phyloP scores from a whole-genome alignment of 208 protist species.

The Histomonas meleagridis region DNA sequence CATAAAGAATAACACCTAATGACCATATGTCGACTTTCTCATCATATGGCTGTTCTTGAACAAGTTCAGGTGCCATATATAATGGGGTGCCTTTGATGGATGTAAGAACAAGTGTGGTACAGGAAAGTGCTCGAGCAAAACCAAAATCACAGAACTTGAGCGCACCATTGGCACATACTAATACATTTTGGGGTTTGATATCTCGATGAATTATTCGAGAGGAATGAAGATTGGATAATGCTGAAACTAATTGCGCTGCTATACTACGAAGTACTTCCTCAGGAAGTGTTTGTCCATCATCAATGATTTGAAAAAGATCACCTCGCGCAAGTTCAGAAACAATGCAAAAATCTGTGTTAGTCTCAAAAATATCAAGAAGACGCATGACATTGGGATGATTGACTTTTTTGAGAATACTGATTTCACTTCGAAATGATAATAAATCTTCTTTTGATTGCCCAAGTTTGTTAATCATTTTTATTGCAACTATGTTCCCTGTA shows the following conservation, averaged over 20 bases:
- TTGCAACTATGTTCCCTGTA: constrained; percentile 65
- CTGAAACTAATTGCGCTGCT: constrained; percentile 77
- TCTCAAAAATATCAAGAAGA: constrained; percentile 85
- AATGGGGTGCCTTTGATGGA: constrained; percentile 72
- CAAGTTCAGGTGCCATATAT: constrained; percentile 85
- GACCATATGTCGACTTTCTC: constrained; percentile 77
- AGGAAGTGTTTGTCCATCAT: constrained; percentile 54
- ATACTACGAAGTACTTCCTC: constrained; percentile 75
- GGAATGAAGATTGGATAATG: constrained; percentile 83
- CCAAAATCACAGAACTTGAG: constrained; percentile 92
- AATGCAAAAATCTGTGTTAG: constrained; percentile 71
- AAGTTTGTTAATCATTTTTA: constrained; percentile 88
- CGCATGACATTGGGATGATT: constrained; percentile 82
- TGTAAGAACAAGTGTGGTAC: constrained; percentile 77
- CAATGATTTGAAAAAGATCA: constrained; percentile 56
- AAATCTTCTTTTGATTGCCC: constrained; percentile 71
- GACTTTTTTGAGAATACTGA: constrained; percentile 45
- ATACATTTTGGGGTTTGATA: constrained; percentile 75
- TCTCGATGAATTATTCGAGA: constrained; percentile 85
- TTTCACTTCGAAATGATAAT: neutral
- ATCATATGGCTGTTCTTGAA: constrained; percentile 58
- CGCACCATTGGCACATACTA: constrained; percentile 59
- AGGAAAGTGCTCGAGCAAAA: constrained; percentile 69
- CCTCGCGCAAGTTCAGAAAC: constrained; percentile 60
- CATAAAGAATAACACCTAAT: constrained; percentile 89